Evolutionary conservation across 495 filamentous ascomycete species (phyloP).

Genomic region (Xylaria bambusicola): DNA sequence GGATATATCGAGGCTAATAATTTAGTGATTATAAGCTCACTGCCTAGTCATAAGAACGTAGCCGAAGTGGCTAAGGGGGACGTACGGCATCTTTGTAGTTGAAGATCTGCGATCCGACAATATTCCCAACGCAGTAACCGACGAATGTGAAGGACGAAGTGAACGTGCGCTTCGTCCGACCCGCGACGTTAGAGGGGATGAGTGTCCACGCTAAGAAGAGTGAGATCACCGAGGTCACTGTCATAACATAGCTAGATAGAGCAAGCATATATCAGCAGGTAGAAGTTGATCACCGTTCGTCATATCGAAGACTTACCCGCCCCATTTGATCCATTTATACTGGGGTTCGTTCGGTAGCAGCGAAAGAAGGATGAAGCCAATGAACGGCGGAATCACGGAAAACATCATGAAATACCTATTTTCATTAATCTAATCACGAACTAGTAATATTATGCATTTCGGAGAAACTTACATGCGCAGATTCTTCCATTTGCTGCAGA

Average conservation of each 20-base stretch:
- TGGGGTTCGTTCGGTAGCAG: conserved; percentile 33
- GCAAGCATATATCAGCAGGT: background rate
- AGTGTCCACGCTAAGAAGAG: conserved; percentile 35
- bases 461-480: conserved; percentile 36
- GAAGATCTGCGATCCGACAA: conserved; percentile 63
- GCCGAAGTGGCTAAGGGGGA: background rate
- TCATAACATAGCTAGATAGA: conserved; percentile 30
- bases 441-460: too few relatives aligned
- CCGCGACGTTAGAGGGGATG: conserved; percentile 35
- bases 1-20: conserved; percentile 30
- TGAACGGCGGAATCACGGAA: conserved; percentile 31
- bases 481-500: conserved; percentile 32
- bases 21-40: background rate
- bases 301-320: conserved; percentile 24
- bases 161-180: conserved; percentile 37
- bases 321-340: conserved; percentile 35
- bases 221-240: conserved; percentile 26
- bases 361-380: conserved; percentile 33
- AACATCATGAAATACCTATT: conserved; percentile 37
- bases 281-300: too few relatives aligned
- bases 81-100: conserved; percentile 32
- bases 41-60: too few relatives aligned
- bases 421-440: too few relatives aligned
- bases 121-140: conserved; percentile 56
- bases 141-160: conserved; percentile 45